A percentile compares a stretch with the other conserved stretches of the same genome.
These are phyloP conservation scores for Rhodomyrtus tomentosa DNA, from an alignment of 345 rosid species.

Conservation along the genomic window DNA sequence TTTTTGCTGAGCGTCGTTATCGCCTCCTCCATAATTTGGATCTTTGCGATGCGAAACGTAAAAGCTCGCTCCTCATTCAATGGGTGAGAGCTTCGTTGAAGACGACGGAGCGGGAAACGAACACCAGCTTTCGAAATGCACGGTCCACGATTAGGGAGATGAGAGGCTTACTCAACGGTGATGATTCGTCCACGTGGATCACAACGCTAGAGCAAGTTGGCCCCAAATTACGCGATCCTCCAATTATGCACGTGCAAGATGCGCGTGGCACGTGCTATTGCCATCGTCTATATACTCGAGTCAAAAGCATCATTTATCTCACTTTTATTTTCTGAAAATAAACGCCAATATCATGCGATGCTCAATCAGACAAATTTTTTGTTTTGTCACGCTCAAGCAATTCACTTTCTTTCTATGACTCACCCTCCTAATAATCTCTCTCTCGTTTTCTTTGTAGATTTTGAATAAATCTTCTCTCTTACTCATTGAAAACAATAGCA, in stretches of 20 bases:
- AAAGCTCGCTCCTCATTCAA: neutral
- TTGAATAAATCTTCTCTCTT: too few relatives aligned
- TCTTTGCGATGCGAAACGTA: neutral
- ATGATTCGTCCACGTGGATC: neutral
- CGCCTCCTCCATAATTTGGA: constrained; percentile 37
- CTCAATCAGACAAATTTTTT: too few relatives aligned
- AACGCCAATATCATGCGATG: too few relatives aligned
- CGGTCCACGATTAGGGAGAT: neutral
- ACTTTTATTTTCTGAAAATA: too few relatives aligned
- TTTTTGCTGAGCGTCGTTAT: constrained; percentile 29
- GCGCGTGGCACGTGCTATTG: too few relatives aligned
- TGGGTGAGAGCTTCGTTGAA: neutral
- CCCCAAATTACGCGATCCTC: neutral
- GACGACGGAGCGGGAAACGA: neutral
- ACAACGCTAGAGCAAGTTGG: accelerated
- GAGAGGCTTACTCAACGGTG: neutral
- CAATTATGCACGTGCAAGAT: too few relatives aligned
- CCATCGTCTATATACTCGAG: too few relatives aligned
- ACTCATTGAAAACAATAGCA: neutral
- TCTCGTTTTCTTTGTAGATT: neutral
- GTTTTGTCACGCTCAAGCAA: too few relatives aligned
- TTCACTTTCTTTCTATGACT: neutral
- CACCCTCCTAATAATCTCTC: neutral
- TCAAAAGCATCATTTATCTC: too few relatives aligned
- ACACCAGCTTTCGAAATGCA: neutral